Percentiles rank a stretch among this genome's conserved stretches.
phyloP scores from a whole-genome alignment of 192 early-diverging fungal genomes.

The Rhizophagus clarus region DNA sequence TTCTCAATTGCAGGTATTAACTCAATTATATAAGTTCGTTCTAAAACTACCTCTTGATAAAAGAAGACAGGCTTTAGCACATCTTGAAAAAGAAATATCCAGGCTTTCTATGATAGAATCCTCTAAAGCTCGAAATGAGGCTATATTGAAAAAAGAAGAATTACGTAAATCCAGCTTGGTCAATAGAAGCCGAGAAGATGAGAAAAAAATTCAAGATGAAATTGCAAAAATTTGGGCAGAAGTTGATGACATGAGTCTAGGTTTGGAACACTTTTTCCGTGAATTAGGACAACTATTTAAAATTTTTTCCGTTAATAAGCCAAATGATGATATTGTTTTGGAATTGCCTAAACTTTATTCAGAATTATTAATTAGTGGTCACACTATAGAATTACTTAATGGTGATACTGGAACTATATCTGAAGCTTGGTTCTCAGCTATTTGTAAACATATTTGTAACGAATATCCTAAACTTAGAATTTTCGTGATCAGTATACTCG shows the following conservation, averaged over 20 bases:
- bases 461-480: conserved; percentile 12
- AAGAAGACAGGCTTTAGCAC: conserved; percentile 18
- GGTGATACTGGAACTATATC: conserved; percentile 20
- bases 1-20: conserved; percentile 5
- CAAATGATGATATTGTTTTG: background rate
- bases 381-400: conserved; percentile 30
- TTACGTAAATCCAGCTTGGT: conserved; percentile 9
- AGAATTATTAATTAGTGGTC: conserved; percentile 23
- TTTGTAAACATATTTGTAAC: conserved; percentile 1
- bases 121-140: conserved; percentile 10
- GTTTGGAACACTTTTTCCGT: conserved; percentile 28
- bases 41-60: conserved; percentile 6
- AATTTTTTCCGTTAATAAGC: background rate
- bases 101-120: conserved; percentile 16
- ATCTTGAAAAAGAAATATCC: conserved; percentile 29
- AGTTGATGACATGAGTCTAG: conserved; percentile 30
- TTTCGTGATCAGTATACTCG: conserved; percentile 26
- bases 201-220: conserved; percentile 3
- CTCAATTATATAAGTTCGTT: background rate
- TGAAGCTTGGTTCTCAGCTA: conserved; percentile 25
- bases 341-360: conserved; percentile 23
- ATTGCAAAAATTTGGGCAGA: conserved; percentile 16
- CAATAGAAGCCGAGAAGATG: background rate
- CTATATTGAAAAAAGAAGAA: conserved; percentile 9
- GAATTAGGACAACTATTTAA: conserved; percentile 21